Conservation (phyloP, 2,329 filamentous ascomycete genomes). For the Chaetothyriales sp. region DNA sequence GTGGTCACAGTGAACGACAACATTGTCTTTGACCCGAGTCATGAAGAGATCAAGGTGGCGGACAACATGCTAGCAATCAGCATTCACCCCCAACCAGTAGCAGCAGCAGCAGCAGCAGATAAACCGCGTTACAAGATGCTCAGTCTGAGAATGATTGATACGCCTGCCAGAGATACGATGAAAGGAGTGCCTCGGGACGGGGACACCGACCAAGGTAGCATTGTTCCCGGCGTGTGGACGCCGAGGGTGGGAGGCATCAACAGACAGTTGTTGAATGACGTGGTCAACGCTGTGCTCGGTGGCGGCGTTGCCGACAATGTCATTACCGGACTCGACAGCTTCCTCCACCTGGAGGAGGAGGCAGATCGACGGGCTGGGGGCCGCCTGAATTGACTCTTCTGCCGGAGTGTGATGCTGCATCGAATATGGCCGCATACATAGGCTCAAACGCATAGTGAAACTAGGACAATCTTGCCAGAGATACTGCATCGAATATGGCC, state of each 20-base stretch:
- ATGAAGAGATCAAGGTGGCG: constrained; percentile 85
- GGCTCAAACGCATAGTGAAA: too few relatives aligned
- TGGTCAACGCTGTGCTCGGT: constrained; percentile 64
- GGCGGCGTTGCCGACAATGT: constrained; percentile 77
- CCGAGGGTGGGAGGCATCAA: constrained; percentile 73
- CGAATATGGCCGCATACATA: neutral
- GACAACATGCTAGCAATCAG: constrained; percentile 81
- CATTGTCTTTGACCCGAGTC: constrained; percentile 83
- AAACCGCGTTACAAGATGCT: constrained; percentile 41
- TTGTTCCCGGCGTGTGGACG: constrained; percentile 59
- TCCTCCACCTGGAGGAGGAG: constrained; percentile 23
- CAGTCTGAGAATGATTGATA: constrained; percentile 59
- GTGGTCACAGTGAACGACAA: constrained; percentile 77
- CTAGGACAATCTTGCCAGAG: too few relatives aligned
- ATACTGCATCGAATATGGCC: too few relatives aligned
- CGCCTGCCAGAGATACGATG: constrained; percentile 58
- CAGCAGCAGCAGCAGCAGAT: constrained; percentile 23
- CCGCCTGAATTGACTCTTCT: neutral
- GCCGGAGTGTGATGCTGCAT: neutral
- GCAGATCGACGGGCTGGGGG: neutral
- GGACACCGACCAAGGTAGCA: constrained; percentile 35
- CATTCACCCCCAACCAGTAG: constrained; percentile 40
- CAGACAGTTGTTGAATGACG: constrained; percentile 54
- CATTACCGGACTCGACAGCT: constrained; percentile 62
- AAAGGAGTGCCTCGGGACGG: constrained; percentile 46